A percentile compares a stretch with the other conserved stretches of the same genome.
Conservation (phyloP, 2,329 filamentous ascomycete species). For the Talaromyces sp. region DNA sequence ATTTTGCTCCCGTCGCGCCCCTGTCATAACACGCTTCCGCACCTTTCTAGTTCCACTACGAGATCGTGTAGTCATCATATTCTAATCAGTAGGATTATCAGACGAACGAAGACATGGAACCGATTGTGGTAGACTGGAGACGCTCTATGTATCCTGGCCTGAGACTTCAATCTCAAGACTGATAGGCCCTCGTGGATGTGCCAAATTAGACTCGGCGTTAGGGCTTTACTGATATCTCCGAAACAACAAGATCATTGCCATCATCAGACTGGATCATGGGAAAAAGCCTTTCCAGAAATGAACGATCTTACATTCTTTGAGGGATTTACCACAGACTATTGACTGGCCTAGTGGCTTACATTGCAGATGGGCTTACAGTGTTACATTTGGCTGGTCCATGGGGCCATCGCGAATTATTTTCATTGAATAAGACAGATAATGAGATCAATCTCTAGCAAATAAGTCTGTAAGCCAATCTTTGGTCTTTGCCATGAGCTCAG, state of each 20-base stretch:
- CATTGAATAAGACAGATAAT: not conserved
- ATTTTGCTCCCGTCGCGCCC: slow-evolving; percentile 40
- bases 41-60: not conserved
- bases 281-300: not conserved
- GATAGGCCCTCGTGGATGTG: not conserved
- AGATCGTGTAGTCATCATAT: not conserved
- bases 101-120: not conserved
- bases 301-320: not conserved
- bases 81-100: not conserved
- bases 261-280: not conserved
- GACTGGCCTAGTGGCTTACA: not conserved
- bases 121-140: not conserved
- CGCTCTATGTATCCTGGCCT: not conserved
- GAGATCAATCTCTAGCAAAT: not conserved
- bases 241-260: not conserved
- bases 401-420: not conserved
- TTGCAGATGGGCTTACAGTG: slow-evolving; percentile 29
- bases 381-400: slow-evolving; percentile 21
- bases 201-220: not conserved
- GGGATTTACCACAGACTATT: not conserved
- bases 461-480: not conserved
- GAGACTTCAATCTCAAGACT: not conserved
- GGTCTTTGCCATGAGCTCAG: not conserved
- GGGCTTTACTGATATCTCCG: not conserved
- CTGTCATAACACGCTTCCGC: slow-evolving; percentile 35